These are phyloP conservation scores for Phytophthora brassicae DNA, from an alignment of 352 stramenopile species.

Conservation along the genomic window DNA sequence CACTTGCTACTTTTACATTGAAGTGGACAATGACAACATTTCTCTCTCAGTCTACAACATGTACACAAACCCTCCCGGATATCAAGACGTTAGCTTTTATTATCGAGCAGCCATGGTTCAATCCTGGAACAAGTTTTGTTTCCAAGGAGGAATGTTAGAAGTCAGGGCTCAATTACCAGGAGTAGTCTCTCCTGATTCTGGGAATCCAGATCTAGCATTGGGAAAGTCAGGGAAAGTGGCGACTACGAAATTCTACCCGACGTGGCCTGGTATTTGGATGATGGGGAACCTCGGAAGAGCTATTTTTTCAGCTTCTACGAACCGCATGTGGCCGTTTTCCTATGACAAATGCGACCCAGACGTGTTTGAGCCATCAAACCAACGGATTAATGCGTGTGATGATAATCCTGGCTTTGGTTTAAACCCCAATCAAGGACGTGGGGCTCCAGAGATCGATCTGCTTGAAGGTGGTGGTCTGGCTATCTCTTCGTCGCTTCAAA, in stretches of 20 bases:
- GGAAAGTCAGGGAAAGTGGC: conserved; percentile 60
- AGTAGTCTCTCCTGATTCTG: conserved; percentile 46
- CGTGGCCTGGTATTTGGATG: conserved; percentile 96
- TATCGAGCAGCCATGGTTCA: conserved; percentile 86
- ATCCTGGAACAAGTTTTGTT: conserved; percentile 94
- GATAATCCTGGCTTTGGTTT: conserved; percentile 87
- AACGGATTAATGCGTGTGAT: conserved; percentile 81
- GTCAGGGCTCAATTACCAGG: conserved; percentile 90
- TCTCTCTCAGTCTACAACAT: conserved; percentile 61
- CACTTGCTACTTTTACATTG: conserved; percentile 57
- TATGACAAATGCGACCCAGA: conserved; percentile 89
- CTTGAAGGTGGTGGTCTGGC: conserved; percentile 83
- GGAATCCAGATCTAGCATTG: conserved; percentile 45
- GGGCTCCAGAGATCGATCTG: conserved; percentile 93
- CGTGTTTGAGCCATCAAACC: conserved; percentile 38
- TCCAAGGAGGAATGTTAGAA: conserved; percentile 93
- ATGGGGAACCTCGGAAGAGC: conserved; percentile 95
- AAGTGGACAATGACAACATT: conserved; percentile 36
- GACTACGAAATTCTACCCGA: conserved; percentile 67
- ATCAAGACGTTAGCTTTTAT: conserved; percentile 48
- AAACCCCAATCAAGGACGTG: conserved; percentile 77
- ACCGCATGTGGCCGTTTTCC: conserved; percentile 96
- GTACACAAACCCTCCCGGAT: conserved; percentile 50
- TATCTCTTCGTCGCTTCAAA: conserved; percentile 91
- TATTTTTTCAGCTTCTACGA: conserved; percentile 94